Evolutionary conservation across 2,329 filamentous ascomycete genomes (phyloP).

Genomic region (Annulohypoxylon truncatum): DNA sequence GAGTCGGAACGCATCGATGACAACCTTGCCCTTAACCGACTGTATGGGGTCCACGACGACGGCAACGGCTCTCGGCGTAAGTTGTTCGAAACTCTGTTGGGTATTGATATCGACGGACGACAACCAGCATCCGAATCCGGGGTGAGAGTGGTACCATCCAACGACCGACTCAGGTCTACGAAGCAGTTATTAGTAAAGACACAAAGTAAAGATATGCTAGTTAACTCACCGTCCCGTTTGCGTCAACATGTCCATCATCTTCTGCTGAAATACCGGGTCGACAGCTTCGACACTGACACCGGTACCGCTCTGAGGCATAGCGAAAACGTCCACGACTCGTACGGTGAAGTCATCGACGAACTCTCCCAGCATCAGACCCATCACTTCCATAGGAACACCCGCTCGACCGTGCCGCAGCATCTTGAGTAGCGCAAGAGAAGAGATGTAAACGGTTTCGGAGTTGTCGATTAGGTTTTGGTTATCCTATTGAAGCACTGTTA

Average conservation of each 20-base stretch:
- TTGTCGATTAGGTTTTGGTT: slow-evolving; percentile 95
- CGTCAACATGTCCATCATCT: slow-evolving; percentile 99
- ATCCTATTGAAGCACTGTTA: slow-evolving; percentile 67
- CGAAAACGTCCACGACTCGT: slow-evolving; percentile 97
- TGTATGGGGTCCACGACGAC: slow-evolving; percentile 99
- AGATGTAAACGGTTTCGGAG: slow-evolving; percentile 99
- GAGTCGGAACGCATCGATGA: slow-evolving; percentile 98
- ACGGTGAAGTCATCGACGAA: slow-evolving; percentile 99
- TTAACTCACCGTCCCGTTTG: slow-evolving; percentile 87
- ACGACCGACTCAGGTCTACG: slow-evolving; percentile 92
- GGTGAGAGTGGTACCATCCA: slow-evolving; percentile 99
- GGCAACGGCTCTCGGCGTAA: slow-evolving; percentile 94
- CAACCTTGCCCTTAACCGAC: slow-evolving; percentile 99
- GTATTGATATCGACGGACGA: slow-evolving; percentile 99
- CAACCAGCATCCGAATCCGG: slow-evolving; percentile 98
- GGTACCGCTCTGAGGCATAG: slow-evolving; percentile 98
- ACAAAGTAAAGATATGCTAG: slow-evolving; percentile 7
- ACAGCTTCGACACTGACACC: slow-evolving; percentile 98
- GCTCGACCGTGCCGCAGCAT: slow-evolving; percentile 98
- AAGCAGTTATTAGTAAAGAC: slow-evolving; percentile 6
- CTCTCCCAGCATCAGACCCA: slow-evolving; percentile 98
- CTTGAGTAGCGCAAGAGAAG: slow-evolving; percentile 94
- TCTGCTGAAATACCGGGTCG: slow-evolving; percentile 98
- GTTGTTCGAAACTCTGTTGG: slow-evolving; percentile 99
- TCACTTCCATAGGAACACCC: slow-evolving; percentile 99